Conservation (phyloP, 164 flowering plant species). For the Nymphaea colorata region DNA sequence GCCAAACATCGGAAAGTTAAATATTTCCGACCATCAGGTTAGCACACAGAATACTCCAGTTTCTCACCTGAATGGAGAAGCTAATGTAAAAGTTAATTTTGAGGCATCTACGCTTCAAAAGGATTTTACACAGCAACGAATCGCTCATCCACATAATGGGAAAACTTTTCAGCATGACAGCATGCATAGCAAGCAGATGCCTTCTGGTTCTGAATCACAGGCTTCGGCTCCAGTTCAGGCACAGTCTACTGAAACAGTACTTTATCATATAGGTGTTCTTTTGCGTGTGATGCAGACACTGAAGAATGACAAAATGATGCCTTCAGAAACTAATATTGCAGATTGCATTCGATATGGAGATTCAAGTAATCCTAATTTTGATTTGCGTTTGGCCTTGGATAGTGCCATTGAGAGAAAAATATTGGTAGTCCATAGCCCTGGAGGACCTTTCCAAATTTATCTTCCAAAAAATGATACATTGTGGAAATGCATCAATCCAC, state of each 20-base stretch:
- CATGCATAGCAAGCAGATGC: conserved; percentile 10
- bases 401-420: conserved; percentile 57
- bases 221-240: conserved; percentile 16
- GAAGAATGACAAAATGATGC: conserved; percentile 56
- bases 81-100: conserved; percentile 8
- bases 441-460: conserved; percentile 39
- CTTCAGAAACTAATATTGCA: conserved; percentile 66
- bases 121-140: conserved; percentile 20
- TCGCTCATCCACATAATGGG: conserved; percentile 8
- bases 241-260: conserved; percentile 9
- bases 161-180: conserved; percentile 15
- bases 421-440: conserved; percentile 41
- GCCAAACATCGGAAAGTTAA: conserved; percentile 45
- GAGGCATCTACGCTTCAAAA: conserved; percentile 17
- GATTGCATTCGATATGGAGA: conserved; percentile 66
- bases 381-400: conserved; percentile 56
- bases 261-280: conserved; percentile 50
- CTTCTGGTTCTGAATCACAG: conserved; percentile 23
- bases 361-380: conserved; percentile 39
- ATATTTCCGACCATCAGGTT: conserved; percentile 20
- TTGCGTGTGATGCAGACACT: conserved; percentile 62
- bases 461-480: conserved; percentile 43
- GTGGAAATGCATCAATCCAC: conserved; percentile 73
- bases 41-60: conserved; percentile 14
- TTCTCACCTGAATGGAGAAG: conserved; percentile 25